These are phyloP conservation scores for Calonectria honghensis DNA, from an alignment of 2,329 filamentous ascomycete species.

Conservation along the genomic window DNA sequence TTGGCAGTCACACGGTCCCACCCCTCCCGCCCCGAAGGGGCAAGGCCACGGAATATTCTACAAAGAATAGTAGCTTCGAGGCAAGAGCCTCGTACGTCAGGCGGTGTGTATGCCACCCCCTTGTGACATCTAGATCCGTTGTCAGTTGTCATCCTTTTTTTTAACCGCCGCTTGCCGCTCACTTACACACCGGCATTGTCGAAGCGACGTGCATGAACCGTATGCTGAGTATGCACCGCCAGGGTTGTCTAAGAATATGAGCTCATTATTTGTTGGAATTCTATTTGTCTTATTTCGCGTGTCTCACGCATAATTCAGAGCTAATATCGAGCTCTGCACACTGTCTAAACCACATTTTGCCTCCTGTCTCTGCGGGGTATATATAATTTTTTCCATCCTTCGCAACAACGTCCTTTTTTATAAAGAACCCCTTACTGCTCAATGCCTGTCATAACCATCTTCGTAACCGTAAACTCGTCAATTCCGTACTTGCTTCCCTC, in stretches of 20 bases:
- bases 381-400: constrained; percentile 38
- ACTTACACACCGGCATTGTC: constrained; percentile 10
- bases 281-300: constrained; percentile 20
- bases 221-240: background rate
- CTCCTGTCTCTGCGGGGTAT: constrained; percentile 47
- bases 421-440: constrained; percentile 44
- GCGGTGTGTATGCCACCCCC: constrained; percentile 23
- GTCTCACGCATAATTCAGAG: constrained; percentile 30
- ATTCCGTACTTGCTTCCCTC: constrained; percentile 85
- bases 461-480: constrained; percentile 82
- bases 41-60: constrained; percentile 35
- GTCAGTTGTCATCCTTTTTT: background rate
- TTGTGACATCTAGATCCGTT: background rate
- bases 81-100: constrained; percentile 10
- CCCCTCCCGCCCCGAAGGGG: constrained; percentile 29
- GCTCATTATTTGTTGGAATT: constrained; percentile 12
- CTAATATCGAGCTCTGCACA: constrained; percentile 23
- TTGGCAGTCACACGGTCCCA: constrained; percentile 33
- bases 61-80: background rate
- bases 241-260: background rate
- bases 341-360: constrained; percentile 19
- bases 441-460: constrained; percentile 68
- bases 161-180: constrained; percentile 33
- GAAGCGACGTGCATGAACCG: constrained; percentile 27
- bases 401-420: constrained; percentile 24